These are phyloP conservation scores for Saccharomycopsis synnaedendra DNA, from an alignment of 805 yeast species.

Conservation along the genomic window DNA sequence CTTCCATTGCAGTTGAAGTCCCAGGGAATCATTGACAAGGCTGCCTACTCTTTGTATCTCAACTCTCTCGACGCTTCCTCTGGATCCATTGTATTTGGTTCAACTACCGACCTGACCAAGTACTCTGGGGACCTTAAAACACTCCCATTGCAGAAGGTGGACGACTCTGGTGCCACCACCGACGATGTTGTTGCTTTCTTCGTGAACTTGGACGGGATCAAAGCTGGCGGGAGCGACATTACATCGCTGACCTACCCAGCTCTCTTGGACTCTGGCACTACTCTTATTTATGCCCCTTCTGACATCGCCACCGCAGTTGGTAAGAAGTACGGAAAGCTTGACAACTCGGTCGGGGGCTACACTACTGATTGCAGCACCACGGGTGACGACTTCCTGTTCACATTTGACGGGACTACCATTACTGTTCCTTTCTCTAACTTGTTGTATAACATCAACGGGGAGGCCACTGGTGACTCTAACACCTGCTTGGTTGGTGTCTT, in stretches of 20 bases:
- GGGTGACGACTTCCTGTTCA: constrained; percentile 11
- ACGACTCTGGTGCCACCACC: constrained; percentile 22
- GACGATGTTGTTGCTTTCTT: constrained; percentile 39
- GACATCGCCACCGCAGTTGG: constrained; percentile 20
- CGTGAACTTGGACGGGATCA: constrained; percentile 20
- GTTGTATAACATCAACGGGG: constrained; percentile 15
- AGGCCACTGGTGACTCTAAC: constrained; percentile 1
- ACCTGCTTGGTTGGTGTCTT: constrained; percentile 11
- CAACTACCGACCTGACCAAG: constrained; percentile 49
- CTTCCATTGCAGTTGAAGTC: constrained; percentile 24
- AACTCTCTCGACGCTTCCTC: constrained; percentile 28
- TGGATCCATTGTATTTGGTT: constrained; percentile 61
- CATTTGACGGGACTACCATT: constrained; percentile 47
- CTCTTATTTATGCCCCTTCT: constrained; percentile 33
- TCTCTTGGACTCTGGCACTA: constrained; percentile 34
- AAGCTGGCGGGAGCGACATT: constrained; percentile 19
- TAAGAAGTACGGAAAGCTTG: constrained; percentile 24
- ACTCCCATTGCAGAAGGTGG: constrained; percentile 39
- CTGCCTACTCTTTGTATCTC: constrained; percentile 55
- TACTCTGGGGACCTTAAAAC: constrained; percentile 41
- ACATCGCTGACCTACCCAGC: constrained; percentile 24
- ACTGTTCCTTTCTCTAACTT: constrained; percentile 35
- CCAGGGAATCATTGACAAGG: constrained; percentile 29
- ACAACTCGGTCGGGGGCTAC: constrained; percentile 21
- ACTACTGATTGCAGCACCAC: constrained; percentile 5